Evolutionary conservation across 805 yeast species (phyloP).

Genomic region (Candida coleopterorum): DNA sequence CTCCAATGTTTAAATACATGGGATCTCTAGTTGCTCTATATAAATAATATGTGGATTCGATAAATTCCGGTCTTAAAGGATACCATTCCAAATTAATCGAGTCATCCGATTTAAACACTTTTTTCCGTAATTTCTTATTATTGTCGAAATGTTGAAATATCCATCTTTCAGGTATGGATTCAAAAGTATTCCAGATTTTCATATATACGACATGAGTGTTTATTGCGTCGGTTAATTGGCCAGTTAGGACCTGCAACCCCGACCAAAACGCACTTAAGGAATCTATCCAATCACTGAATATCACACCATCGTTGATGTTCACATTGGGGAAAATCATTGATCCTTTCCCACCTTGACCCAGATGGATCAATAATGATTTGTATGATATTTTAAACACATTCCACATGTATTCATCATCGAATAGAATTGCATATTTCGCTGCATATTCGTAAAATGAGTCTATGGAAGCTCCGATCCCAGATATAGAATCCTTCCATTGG

Average conservation of each 20-base stretch:
- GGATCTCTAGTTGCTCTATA: constrained; percentile 86
- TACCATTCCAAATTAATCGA: constrained; percentile 74
- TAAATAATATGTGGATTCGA: constrained; percentile 81
- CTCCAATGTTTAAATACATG: constrained; percentile 72
- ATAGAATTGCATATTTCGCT: constrained; percentile 67
- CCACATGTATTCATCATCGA: constrained; percentile 65
- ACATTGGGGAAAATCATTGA: constrained; percentile 52
- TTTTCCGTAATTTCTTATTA: constrained; percentile 3
- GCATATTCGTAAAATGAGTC: constrained; percentile 92
- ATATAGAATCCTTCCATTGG: constrained; percentile 51
- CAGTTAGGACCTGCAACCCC: constrained; percentile 75
- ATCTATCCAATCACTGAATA: constrained; percentile 70
- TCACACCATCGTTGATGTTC: constrained; percentile 46
- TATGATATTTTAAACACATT: constrained; percentile 45
- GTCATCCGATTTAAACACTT: constrained; percentile 9
- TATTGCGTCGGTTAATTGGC: constrained; percentile 65
- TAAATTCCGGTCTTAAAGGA: constrained; percentile 87
- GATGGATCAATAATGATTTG: constrained; percentile 45
- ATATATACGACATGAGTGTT: constrained; percentile 55
- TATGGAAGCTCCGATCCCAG: constrained; percentile 87
- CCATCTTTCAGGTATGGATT: constrained; percentile 90
- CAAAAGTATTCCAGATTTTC: constrained; percentile 77
- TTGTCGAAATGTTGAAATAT: constrained; percentile 18
- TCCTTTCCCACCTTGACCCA: constrained; percentile 30
- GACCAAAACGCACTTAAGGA: constrained; percentile 85